Conservation (phyloP, 75 land plant species). For the Selaginella tamariscina region DNA sequence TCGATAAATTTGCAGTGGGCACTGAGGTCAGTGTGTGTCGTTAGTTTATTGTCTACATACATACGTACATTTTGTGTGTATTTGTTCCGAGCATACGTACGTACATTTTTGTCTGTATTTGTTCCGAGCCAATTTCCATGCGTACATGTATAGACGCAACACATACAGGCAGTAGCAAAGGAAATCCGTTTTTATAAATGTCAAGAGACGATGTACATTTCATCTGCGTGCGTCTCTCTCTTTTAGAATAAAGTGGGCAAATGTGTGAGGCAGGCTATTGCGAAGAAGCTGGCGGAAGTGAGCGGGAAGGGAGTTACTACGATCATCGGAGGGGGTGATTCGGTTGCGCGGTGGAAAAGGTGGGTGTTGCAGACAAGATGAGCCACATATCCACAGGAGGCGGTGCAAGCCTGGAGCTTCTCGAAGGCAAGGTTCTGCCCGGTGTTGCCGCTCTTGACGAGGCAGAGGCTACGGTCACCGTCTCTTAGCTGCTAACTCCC, state of each 20-base stretch:
- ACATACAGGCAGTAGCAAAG: too few relatives aligned
- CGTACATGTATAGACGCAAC: background rate
- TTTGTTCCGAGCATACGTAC: background rate
- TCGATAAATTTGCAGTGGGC: conserved; percentile 68
- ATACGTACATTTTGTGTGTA: background rate
- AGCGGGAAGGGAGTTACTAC: conserved; percentile 65
- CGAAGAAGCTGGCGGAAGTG: conserved; percentile 72
- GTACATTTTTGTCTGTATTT: background rate
- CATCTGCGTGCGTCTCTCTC: too few relatives aligned
- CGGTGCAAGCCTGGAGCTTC: conserved; percentile 82
- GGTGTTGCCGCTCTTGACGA: conserved; percentile 85
- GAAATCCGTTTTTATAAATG: background rate
- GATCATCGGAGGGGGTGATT: conserved; percentile 89
- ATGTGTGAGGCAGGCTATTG: conserved; percentile 39
- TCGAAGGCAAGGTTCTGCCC: conserved; percentile 75
- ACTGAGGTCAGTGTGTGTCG: conserved; percentile 43
- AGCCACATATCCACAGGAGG: conserved; percentile 94
- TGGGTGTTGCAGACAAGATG: conserved; percentile 76
- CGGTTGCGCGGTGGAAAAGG: conserved; percentile 92
- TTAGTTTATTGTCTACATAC: background rate
- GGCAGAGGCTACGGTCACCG: background rate
- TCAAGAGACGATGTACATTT: background rate
- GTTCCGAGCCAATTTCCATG: background rate
- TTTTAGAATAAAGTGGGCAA: too few relatives aligned
- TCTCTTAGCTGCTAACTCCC: background rate